phyloP scores from a whole-genome alignment of 768 basidiomycete species.

The Tulasnella sp. region DNA sequence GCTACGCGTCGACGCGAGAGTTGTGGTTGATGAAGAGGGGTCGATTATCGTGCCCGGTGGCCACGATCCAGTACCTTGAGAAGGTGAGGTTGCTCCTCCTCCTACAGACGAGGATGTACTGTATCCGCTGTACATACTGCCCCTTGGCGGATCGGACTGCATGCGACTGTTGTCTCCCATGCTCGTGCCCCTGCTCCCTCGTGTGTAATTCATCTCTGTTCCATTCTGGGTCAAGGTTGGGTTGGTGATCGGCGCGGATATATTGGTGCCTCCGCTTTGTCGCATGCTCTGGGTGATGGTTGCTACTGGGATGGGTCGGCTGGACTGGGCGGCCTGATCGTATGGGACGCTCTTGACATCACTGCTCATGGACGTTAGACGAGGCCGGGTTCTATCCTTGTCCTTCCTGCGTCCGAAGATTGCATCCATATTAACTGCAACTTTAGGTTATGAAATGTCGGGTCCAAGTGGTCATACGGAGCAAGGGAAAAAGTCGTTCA shows the following conservation, averaged over 20 bases:
- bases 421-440: slow-evolving; percentile 40
- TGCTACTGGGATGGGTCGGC: slow-evolving; percentile 46
- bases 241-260: slow-evolving; percentile 78
- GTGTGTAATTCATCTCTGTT: slow-evolving; percentile 56
- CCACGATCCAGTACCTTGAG: slow-evolving; percentile 20
- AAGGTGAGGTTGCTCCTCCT: background rate
- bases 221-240: slow-evolving; percentile 64
- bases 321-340: slow-evolving; percentile 49
- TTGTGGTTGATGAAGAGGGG: slow-evolving; percentile 11
- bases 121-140: background rate
- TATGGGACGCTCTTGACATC: slow-evolving; percentile 65
- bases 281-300: slow-evolving; percentile 47
- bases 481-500: too few species aligned
- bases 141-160: background rate
- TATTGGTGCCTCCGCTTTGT: slow-evolving; percentile 31
- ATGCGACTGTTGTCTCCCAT: background rate
- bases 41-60: slow-evolving; percentile 8
- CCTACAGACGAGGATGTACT: background rate
- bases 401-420: slow-evolving; percentile 55
- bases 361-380: slow-evolving; percentile 49
- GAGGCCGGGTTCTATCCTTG: slow-evolving; percentile 33
- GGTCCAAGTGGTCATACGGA: too few species aligned
- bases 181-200: background rate
- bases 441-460: too few species aligned
- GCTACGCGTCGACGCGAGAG: background rate